Conservation (phyloP, 148 eudicot genomes). For the Rhododendron simsii region DNA sequence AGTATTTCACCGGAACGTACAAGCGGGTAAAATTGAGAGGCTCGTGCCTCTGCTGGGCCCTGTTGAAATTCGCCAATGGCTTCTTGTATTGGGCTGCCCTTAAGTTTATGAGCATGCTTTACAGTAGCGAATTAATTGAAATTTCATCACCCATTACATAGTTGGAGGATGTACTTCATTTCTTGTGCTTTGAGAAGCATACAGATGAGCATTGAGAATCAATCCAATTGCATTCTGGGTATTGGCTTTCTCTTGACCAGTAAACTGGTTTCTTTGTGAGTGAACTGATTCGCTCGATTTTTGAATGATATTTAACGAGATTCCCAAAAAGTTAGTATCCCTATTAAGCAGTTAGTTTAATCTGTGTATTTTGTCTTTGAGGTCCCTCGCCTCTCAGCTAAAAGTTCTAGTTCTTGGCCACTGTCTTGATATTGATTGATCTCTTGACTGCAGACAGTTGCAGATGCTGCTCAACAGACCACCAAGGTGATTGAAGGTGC, state of each 20-base stretch:
- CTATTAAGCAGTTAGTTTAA: neutral
- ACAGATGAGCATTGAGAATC: neutral
- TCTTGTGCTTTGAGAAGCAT: conserved; percentile 2
- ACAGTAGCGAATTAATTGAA: neutral
- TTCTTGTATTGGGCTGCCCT: neutral
- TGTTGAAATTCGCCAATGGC: neutral
- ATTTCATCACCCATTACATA: neutral
- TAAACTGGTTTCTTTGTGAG: neutral
- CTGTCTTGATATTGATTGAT: neutral
- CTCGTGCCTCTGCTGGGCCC: neutral
- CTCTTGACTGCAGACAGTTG: conserved; percentile 54
- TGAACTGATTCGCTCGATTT: neutral
- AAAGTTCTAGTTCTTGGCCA: neutral
- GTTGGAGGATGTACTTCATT: neutral
- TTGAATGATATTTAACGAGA: neutral
- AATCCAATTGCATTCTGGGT: neutral
- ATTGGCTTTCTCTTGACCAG: neutral
- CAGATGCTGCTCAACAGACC: conserved; percentile 78
- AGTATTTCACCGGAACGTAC: neutral
- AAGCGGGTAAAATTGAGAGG: neutral
- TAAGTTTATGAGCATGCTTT: neutral
- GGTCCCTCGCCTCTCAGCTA: neutral
- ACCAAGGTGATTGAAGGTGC: conserved; percentile 64
- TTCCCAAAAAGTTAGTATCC: neutral
- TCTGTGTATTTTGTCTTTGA: neutral